Base-by-base conservation (phyloP, 2,329 filamentous ascomycete species). In the Pseudocercospora fuligena region DNA sequence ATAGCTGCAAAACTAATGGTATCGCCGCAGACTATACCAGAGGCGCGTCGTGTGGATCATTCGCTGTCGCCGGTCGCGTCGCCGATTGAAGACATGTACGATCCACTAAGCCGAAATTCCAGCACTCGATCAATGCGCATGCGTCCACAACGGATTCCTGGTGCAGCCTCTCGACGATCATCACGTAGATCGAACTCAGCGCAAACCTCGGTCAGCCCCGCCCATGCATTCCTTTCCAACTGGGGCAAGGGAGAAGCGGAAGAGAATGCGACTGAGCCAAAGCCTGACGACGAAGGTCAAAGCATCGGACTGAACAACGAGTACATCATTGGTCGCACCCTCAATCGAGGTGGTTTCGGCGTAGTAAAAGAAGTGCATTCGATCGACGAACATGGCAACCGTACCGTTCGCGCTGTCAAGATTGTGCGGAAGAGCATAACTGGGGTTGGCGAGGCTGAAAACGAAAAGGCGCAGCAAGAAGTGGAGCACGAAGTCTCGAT, bases 401-500 rank as follows among this genome's bases (percentile, higher is more conserved):
- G 84, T 46, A 80, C 84, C 49, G 82, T 85, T n/a, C 84, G 84
- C 61, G 89, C 89, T 2, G 89, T 91, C 68, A 91, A 91, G 75
- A 89, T 91, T 70, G 88, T 91, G 19, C 87, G 84, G 68, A 89
- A 89, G 73, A 81, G 85, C 59, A 80, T 88, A 23, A 76, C 79
- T 11, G 83, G 84, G 62, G 85, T 84, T 69, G 82, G 81, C 29
- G 88, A 90, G 68, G 77, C 80, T 19, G 87, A 90, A 70, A 90
- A 90, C 69, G 89, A 91, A 47, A 84, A 85, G 69, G 83, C 88
- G 12, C 89, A 90, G 74, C 86, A 87, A 11, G 86, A 90, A 69
- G 89, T 91, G 67, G 89, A 90, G 72, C 89, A 90, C 68, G 89
- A 91, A 79, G 86, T 90, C 54, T 84, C 86, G 51, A 84, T 91